Evolutionary conservation across 2,329 filamentous ascomycete species (phyloP), one percentile per base, ranked within the genome.

Genomic region (Colletotrichum cuscutae): DNA sequence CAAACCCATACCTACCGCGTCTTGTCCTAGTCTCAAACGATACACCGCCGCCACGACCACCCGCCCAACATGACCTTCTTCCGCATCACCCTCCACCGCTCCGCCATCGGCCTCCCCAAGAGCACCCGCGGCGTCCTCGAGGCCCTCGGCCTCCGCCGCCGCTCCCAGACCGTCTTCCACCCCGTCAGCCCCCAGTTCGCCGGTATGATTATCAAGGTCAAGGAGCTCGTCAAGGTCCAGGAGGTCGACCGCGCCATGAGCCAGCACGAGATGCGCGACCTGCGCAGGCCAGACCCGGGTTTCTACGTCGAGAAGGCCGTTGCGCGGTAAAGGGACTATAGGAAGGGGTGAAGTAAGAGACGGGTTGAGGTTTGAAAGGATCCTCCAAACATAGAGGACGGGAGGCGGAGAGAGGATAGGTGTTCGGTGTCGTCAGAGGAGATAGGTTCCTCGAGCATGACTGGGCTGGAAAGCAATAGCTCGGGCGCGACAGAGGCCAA

Each of bases 191-290:
- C 92, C 54, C 91, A 95, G 77, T 91, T 94, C 74, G 95, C 95
- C 11, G 95, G 95, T 80, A 95, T 97, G 86, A 94, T 98, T 79
- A 93, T 98, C 88, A 93, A 93, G 83, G 95, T 98, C 78, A 98
- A 98, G 87, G 95, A 98, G 85, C 86, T 98, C 75, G 94, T 98
- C 58, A 88, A 90, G 66, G 95, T 98, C 46, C 86, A 91, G 76
- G 95, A 97, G 84, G 94, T 97, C 57, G 90, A 92, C 42, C 81
- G 84, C 74, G 82, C 88, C 37, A 81, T 94, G 83, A 92, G 87
- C 8, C 89, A 90, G 80, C 83, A 84, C 68, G 90, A 97, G 85
- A 88, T 97, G 79, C 91, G 91, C 84, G 89, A 88, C 64, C 86
- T 89, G 83, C 86, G 95, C 82, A 91, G 88, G 82, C 95, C 95